These are phyloP conservation scores for Urochloa ruziziensis DNA, from an alignment of 176 grass and related monocot genomes.

Conservation along the genomic window DNA sequence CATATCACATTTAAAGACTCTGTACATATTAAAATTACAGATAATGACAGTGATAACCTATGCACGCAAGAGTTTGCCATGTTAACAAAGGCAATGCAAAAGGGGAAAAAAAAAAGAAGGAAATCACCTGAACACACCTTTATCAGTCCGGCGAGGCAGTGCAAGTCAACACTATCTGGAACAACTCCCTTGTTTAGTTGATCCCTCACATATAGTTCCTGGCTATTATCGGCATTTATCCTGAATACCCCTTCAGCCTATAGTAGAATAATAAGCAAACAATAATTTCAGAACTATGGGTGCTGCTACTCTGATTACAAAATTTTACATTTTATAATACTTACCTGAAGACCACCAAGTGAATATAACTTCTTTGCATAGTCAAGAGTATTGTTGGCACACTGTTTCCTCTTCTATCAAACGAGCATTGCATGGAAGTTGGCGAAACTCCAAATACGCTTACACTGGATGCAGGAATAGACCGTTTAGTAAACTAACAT, in stretches of 20 bases:
- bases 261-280: conserved; percentile 27
- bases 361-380: conserved; percentile 87
- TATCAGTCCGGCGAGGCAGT: conserved; percentile 82
- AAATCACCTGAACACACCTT: conserved; percentile 48
- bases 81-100: neutral
- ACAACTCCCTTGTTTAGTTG: conserved; percentile 82
- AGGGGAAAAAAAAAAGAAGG: neutral
- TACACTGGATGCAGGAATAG: conserved; percentile 49
- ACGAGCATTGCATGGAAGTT: conserved; percentile 94
- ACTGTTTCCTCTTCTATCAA: conserved; percentile 91
- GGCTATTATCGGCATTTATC: conserved; percentile 92
- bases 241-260: conserved; percentile 98
- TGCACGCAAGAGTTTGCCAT: neutral
- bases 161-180: conserved; percentile 78
- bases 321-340: neutral
- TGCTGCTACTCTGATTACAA: neutral
- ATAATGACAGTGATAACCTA: neutral
- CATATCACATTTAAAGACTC: neutral
- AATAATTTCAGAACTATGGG: conserved; percentile 10
- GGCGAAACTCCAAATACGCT: conserved; percentile 97
- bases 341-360: conserved; percentile 86
- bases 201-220: conserved; percentile 79
- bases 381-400: conserved; percentile 82
- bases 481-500: conserved; percentile 2
- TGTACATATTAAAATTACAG: neutral